Evolutionary conservation across 768 basidiomycete species (phyloP).

Genomic region (Boletus coccyginus): DNA sequence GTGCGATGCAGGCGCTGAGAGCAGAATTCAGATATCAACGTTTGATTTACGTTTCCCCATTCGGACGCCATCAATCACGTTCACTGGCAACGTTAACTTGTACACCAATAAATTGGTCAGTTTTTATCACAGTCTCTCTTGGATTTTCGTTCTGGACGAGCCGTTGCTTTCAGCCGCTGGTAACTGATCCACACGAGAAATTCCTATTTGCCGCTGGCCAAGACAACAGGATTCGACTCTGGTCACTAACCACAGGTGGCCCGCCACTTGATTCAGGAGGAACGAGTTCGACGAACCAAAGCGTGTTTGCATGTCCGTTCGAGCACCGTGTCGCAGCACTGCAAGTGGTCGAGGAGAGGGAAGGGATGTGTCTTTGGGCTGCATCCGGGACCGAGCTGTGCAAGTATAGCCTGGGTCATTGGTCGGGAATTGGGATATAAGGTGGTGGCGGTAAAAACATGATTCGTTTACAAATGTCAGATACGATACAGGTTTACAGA

Average conservation of each 20-base stretch:
- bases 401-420: constrained; percentile 50
- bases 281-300: not conserved
- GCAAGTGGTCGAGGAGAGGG: constrained; percentile 45
- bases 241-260: constrained; percentile 61
- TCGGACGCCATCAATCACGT: constrained; percentile 43
- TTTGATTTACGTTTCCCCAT: constrained; percentile 62
- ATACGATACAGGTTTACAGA: constrained; percentile 12
- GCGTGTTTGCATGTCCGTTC: constrained; percentile 37
- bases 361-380: constrained; percentile 51
- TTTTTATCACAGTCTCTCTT: not conserved
- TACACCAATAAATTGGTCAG: constrained; percentile 52
- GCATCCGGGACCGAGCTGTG: constrained; percentile 44
- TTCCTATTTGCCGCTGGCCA: constrained; percentile 70
- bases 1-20: not conserved
- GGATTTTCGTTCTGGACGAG: constrained; percentile 1
- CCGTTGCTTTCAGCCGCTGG: constrained; percentile 50
- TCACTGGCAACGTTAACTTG: constrained; percentile 58
- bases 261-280: constrained; percentile 18
- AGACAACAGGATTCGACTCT: constrained; percentile 61
- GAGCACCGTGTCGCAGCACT: constrained; percentile 42
- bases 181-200: constrained; percentile 52
- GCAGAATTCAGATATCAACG: constrained; percentile 47
- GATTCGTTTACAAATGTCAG: constrained; percentile 1
- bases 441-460: not conserved
- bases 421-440: constrained; percentile 4